Percentiles rank a stretch among this genome's conserved stretches.
phyloP scores from a whole-genome alignment of 257 asterid genomes.

The Verbena officinalis region DNA sequence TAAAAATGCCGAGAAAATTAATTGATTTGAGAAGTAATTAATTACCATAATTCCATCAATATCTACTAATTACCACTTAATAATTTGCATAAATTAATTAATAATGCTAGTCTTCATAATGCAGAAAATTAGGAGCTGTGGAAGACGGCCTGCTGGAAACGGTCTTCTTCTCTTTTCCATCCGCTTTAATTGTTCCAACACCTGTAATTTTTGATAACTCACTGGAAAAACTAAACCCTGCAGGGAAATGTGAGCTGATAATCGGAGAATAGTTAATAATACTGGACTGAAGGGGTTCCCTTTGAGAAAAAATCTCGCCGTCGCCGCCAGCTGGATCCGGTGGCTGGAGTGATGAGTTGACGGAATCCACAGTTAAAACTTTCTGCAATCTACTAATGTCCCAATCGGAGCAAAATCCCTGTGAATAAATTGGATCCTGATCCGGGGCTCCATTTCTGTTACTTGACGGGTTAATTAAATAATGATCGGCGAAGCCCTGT shows the following conservation, averaged over 20 bases:
- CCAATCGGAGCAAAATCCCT: conserved; percentile 25
- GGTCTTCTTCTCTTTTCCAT: conserved; percentile 26
- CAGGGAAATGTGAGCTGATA: conserved; percentile 26
- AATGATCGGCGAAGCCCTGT: conserved; percentile 13
- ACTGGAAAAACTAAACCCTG: conserved; percentile 32
- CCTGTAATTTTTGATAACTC: conserved; percentile 42
- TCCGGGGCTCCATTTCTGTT: neutral
- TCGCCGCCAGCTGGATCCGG: conserved; percentile 12
- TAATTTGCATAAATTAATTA: neutral
- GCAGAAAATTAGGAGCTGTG: conserved; percentile 29
- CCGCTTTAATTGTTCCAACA: conserved; percentile 27
- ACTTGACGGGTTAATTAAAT: neutral
- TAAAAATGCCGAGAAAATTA: neutral
- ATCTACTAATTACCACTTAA: neutral
- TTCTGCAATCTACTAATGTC: conserved; percentile 26
- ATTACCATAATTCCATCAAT: neutral
- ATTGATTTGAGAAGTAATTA: neutral
- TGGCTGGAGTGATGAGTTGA: conserved; percentile 21
- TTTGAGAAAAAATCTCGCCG: conserved; percentile 27
- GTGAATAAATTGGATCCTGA: neutral
- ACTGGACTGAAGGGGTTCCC: conserved; percentile 91
- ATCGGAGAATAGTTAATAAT: conserved; percentile 24
- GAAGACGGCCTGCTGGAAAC: conserved; percentile 31
- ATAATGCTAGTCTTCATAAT: too few relatives aligned
- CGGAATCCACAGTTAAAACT: neutral